These are phyloP conservation scores for Termitomyces sp. DNA, from an alignment of 768 basidiomycete species.

Conservation along the genomic window DNA sequence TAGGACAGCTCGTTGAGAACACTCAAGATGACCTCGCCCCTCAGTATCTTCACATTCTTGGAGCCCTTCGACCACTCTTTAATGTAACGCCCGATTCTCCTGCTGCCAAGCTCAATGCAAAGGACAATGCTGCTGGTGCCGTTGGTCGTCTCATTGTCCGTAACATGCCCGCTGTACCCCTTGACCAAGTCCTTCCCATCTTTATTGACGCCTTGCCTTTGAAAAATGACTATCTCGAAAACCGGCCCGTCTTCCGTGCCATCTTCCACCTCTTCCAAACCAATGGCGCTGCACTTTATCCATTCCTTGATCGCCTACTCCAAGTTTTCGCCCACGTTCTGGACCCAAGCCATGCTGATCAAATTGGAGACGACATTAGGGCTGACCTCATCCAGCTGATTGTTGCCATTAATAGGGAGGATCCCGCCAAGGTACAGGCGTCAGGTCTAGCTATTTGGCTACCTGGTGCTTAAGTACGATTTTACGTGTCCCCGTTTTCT, in stretches of 20 bases:
- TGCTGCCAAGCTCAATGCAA: conserved; percentile 71
- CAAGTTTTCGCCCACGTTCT: conserved; percentile 78
- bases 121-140: conserved; percentile 96
- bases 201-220: conserved; percentile 81
- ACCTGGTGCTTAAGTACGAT: conserved; percentile 29
- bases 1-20: conserved; percentile 87
- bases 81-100: conserved; percentile 55
- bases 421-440: conserved; percentile 75
- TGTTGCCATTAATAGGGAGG: conserved; percentile 63
- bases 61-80: conserved; percentile 80
- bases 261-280: conserved; percentile 84
- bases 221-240: conserved; percentile 85
- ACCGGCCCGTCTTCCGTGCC: conserved; percentile 82
- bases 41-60: conserved; percentile 77
- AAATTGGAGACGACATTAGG: conserved; percentile 76
- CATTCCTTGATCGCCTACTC: conserved; percentile 76
- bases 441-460: conserved; percentile 64
- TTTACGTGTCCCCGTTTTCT: conserved; percentile 10
- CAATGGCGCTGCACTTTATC: conserved; percentile 63
- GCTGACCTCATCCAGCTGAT: conserved; percentile 73
- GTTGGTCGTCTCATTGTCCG: conserved; percentile 83
- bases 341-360: conserved; percentile 67
- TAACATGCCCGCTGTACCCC: conserved; percentile 73
- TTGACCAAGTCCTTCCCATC: conserved; percentile 86
- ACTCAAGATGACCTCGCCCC: conserved; percentile 73